Percentiles rank a stretch among this genome's conserved stretches.
phyloP scores from a whole-genome alignment of 73 alveolate species.

The Paramecium biaurelia region DNA sequence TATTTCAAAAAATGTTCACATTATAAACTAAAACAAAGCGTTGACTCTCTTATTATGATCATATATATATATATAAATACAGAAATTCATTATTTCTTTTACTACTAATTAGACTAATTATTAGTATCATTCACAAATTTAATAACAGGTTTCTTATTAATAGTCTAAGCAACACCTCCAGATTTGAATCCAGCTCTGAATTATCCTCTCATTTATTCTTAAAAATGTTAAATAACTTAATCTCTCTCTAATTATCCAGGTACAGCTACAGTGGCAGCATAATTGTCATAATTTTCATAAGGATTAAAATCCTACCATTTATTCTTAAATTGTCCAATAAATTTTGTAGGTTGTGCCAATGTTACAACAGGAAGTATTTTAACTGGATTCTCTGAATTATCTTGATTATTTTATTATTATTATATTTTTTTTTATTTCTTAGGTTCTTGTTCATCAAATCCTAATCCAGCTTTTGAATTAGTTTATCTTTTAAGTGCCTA shows the following conservation, averaged over 20 bases:
- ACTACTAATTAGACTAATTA: background rate
- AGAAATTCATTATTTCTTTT: background rate
- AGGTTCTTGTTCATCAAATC: slow-evolving; percentile 27
- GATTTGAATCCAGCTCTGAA: slow-evolving; percentile 22
- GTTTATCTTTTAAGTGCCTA: slow-evolving; percentile 35
- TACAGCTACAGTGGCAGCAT: background rate
- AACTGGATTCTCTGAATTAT: background rate
- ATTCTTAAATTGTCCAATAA: background rate
- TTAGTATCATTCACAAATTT: background rate
- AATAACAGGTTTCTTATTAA: background rate
- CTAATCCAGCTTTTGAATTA: slow-evolving; percentile 42
- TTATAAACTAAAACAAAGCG: background rate
- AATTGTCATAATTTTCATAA: background rate
- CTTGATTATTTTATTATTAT: background rate
- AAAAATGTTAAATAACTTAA: background rate
- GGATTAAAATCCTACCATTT: slow-evolving; percentile 8
- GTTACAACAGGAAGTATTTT: background rate
- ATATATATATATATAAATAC: background rate
- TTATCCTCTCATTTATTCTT: background rate
- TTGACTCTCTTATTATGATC: background rate
- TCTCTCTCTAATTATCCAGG: background rate
- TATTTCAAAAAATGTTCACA: slow-evolving; percentile 35
- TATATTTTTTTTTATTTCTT: background rate
- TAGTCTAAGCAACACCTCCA: background rate
- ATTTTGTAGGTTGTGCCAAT: background rate